Evolutionary conservation across 768 basidiomycete species (phyloP).

Genomic region (Daedaleopsis nitida): DNA sequence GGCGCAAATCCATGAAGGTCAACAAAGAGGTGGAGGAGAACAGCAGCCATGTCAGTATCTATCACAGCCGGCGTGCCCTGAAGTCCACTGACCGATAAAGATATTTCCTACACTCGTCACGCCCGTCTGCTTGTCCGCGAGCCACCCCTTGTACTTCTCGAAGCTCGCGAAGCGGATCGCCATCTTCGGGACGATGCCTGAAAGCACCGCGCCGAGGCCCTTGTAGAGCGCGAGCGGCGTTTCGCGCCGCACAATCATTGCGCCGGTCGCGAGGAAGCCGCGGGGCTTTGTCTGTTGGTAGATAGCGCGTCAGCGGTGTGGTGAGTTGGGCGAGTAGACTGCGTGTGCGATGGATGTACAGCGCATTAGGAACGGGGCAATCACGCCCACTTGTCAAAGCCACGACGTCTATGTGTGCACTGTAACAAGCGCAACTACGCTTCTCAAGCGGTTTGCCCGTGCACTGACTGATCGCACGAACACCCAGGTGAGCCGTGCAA

Average conservation of each 20-base stretch:
- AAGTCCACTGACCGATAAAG: constrained; percentile 69
- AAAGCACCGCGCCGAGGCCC: constrained; percentile 93
- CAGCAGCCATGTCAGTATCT: too few species aligned
- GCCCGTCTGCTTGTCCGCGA: constrained; percentile 77
- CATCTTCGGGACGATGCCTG: constrained; percentile 99
- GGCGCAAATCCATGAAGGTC: too few species aligned
- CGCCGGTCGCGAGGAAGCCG: constrained; percentile 90
- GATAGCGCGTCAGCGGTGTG: background rate
- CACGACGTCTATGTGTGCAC: too few species aligned
- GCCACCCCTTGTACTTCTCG: constrained; percentile 87
- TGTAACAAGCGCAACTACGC: too few species aligned
- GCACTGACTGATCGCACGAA: too few species aligned
- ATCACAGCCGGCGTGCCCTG: too few species aligned
- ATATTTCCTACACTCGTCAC: constrained; percentile 78
- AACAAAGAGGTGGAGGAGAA: too few species aligned
- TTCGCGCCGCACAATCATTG: constrained; percentile 85
- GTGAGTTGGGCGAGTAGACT: background rate
- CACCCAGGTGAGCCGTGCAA: too few species aligned
- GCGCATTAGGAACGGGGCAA: too few species aligned
- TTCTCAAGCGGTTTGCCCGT: too few species aligned
- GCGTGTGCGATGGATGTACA: too few species aligned
- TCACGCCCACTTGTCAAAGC: too few species aligned
- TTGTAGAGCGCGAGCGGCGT: constrained; percentile 97
- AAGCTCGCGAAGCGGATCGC: constrained; percentile 98
- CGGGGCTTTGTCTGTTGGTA: constrained; percentile 78